Base-by-base conservation (phyloP, 257 asterid species). In the Jacaranda copaia region DNA sequence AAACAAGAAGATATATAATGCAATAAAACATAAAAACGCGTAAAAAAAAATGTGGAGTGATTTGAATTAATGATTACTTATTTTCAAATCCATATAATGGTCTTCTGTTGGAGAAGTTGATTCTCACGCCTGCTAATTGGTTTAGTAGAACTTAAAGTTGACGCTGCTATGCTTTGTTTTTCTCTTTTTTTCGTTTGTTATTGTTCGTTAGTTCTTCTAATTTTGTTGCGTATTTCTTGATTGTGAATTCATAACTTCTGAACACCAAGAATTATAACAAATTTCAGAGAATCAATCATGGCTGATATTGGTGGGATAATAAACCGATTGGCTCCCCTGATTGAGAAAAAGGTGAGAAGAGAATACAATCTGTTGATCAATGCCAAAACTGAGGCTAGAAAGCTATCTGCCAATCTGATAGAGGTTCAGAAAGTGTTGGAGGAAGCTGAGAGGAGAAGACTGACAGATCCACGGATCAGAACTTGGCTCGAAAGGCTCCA, bases 381-480 rank as follows among this genome's bases (percentile, higher is more conserved):
- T 12, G 19, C 20, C 38, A 16, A 58, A 58, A 9, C 39, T 58
- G 64, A 58, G 36, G 64, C 64, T 58, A 8, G 4, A 18, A 20
- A 18, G 1, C 38, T 58, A 4, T 58, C 14, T 0, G 3, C 36
- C 64, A 58, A 11, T 20, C 38, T 58, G 12, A 58, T 1, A 38
- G 64, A 18, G 64, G 19, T 58, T 58, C 64, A 58, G 14, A 58
- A 2, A 6, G 39, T 58, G 64, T 5, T 58, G 64, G 64, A 58
- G 12, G 64, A 58, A 58, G 36, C 64, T 18, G 64, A 58, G 36
- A 58, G 6, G 39, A 18, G 64, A 58, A 18, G 39, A 58, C 4
- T 20, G 64, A 5, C 38, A 8, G 64, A 58, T 58, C 64, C 64
- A 58, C 64, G 64, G 36, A 38, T 58, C 64, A 58, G 13, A 58